Base-by-base conservation (phyloP, 495 filamentous ascomycete genomes). In the Penicillium coffeae region DNA sequence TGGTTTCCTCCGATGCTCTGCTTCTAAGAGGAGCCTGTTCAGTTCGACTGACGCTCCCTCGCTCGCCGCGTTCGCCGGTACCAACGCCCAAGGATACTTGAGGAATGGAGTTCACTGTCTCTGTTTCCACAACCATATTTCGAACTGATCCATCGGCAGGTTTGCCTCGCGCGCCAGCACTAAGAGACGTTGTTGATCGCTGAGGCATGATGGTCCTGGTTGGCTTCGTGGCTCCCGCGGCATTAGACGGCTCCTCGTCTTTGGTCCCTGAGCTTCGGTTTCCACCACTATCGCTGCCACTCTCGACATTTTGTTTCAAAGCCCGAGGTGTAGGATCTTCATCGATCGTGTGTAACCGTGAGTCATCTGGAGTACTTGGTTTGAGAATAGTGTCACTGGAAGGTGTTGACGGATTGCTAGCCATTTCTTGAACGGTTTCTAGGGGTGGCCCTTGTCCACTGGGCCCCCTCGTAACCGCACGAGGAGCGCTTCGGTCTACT, bases 71-170 rank as follows among this genome's bases (percentile, higher is more conserved):
- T 34, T 85, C 80, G 19, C 81, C 82, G 4, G 79, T 71, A 12
- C 77, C 85, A 20, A 86, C 78, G 19, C 84, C 83, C 22, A 94
- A 66, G 10, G 88, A 85, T n/a, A 94, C 83, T 58, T 94, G 92
- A 5, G 89, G 90, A 27, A 96, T 88, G 13, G 93, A 92, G 27
- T 80, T 87, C 40, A 98, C 94, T 3, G 90, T 94, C 71, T 98
- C 93, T 3, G 93, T 97, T 69, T 98, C 93, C 10, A 98, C 92
- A 32, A 88, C 96, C 93, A 98, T 98, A 55, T 89, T 95, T 57
- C 85, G 84, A 22, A 88, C 80, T 12, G 89, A 85, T 8, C 81
- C 83, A 60, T 96, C 91, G 34, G 78, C 63, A 22, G 79, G 74
- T 69, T 89, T 81, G 27, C 79, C 71, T 36, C 76, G 76, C 3